Evolutionary conservation across 129 eudicot genomes (phyloP).

Genomic region (Saussurea involucrata): DNA sequence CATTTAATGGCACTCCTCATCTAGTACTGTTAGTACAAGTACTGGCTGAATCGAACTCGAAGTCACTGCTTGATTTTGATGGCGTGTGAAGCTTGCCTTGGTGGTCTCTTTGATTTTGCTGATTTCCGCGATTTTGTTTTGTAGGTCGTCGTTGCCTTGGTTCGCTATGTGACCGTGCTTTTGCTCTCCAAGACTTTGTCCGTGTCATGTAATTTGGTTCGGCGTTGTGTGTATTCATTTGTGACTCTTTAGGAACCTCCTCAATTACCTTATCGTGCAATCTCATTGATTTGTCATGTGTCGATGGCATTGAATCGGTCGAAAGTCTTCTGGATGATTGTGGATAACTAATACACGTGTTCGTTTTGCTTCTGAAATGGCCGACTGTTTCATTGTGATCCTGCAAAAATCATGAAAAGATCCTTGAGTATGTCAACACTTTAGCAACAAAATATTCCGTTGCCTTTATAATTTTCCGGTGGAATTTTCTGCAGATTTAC

Average conservation of each 20-base stretch:
- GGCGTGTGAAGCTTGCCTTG: conserved; percentile 34
- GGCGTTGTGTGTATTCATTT: conserved; percentile 9
- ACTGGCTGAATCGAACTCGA: conserved; percentile 26
- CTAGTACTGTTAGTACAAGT: conserved; percentile 20
- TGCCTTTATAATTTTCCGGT: neutral
- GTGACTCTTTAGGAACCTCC: conserved; percentile 25
- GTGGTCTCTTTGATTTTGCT: conserved; percentile 33
- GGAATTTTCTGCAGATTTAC: too few relatives aligned
- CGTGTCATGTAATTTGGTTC: conserved; percentile 62
- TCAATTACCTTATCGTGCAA: conserved; percentile 17
- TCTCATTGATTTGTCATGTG: conserved; percentile 20
- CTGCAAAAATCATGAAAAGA: conserved; percentile 12
- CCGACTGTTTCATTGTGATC: conserved; percentile 24
- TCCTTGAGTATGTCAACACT: neutral
- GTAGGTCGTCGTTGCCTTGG: conserved; percentile 68
- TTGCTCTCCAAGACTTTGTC: conserved; percentile 67
- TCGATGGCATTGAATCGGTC: conserved; percentile 26
- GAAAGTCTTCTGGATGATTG: conserved; percentile 28
- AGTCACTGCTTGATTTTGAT: conserved; percentile 30
- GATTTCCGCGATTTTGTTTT: conserved; percentile 29
- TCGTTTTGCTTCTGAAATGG: conserved; percentile 27
- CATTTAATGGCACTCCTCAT: too few relatives aligned
- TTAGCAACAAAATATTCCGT: neutral
- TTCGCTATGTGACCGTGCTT: conserved; percentile 63
- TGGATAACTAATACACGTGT: conserved; percentile 7